Evolutionary conservation across 225 moss, liverwort and hornwort species (phyloP), one percentile per base, ranked within the genome.

Genomic region (Thuidium tamariscinum): DNA sequence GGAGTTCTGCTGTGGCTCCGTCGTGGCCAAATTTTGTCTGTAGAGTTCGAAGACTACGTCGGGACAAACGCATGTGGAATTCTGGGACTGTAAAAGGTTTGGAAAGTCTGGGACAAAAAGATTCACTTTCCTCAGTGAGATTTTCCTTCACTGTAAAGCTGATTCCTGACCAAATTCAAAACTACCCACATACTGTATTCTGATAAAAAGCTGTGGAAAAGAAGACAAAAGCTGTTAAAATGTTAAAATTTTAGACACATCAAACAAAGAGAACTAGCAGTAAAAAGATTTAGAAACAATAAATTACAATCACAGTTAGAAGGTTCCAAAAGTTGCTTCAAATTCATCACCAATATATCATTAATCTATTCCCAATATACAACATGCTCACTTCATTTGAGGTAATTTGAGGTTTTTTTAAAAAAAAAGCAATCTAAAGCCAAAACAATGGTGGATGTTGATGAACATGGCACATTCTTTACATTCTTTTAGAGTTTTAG

Each of bases 401-500:
- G 2, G 14, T 14, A 69, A 2, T 69, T 25, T 14, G 2, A 39
- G 8, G 4, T 68, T 39, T 2, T 39, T n/a, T n/a, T n/a, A n/a
- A n/a, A n/a, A n/a, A 8, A 25, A 69, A 1, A 41, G 15, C 25
- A 68, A 25, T 68, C 1, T 39, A 23, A 13, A 68, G 23, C 7
- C 23, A 67, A 39, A 37, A 39, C 13, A 67, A 67, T 13, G 36
- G 17, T 66, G 11, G 36, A 66, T 66, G 68, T 19, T 68, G 23
- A 39, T 68, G 39, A 68, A 3, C 1, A 67, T 37, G 13, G 13
- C 13, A 37, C 37, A 14, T 25, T 68, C 8, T 2, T 68, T 25
- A 1, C 7, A n/a, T n/a, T n/a, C n/a, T n/a, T n/a, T n/a, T n/a
- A n/a, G 13, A 13, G 7, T 14, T 41, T 0, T 8, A 25, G 8